Evolutionary conservation across 495 filamentous ascomycete species (phyloP), one percentile per base, ranked within the genome.

Genomic region (Aspergillus nidulans): DNA sequence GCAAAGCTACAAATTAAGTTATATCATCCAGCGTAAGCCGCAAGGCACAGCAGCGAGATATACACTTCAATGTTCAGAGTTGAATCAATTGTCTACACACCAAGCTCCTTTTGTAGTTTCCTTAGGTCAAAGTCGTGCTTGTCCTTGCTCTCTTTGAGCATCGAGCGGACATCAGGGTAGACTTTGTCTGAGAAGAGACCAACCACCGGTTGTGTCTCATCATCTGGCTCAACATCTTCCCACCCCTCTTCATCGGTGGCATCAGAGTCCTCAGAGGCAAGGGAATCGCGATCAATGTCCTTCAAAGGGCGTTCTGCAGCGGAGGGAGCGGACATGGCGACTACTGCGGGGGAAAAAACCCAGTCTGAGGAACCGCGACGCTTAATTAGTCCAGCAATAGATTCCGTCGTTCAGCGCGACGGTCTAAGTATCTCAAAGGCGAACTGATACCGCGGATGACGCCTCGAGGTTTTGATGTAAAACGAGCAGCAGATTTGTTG

Each of bases 181-280:
- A 82, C 78, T 25, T 78, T 76, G 32, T 86, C 80, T 52, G 88
- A 85, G 54, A 91, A 76, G 15, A 96, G 71, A n/a, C 86, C 86
- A 34, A 88, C 74, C 50, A 89, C 79, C 25, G 80, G 75, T 18
- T 77, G 76, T 26, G 84, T 78, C 54, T 91, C 85, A 15, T 83
- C 77, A 55, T 87, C 83, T 8, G 80, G 77, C 62, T 90, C 88
- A 24, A 85, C 80, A 70, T 95, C 90, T 66, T 90, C 84, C 91
- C 91, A 96, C 19, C 83, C 85, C 65, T 86, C 84, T 43, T 89
- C 86, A 56, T 82, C 76, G 51, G 69, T 76, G 24, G 69, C 59
- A 55, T 81, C 77, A 6, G 80, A 81, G 25, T 72, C 72, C 19
- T 73, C 73, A 19, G 77, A 78, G 3, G 67, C 53, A 1, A 47